Base-by-base conservation (phyloP, 129 eudicot genomes). In the Gnaphalium uliginosum region DNA sequence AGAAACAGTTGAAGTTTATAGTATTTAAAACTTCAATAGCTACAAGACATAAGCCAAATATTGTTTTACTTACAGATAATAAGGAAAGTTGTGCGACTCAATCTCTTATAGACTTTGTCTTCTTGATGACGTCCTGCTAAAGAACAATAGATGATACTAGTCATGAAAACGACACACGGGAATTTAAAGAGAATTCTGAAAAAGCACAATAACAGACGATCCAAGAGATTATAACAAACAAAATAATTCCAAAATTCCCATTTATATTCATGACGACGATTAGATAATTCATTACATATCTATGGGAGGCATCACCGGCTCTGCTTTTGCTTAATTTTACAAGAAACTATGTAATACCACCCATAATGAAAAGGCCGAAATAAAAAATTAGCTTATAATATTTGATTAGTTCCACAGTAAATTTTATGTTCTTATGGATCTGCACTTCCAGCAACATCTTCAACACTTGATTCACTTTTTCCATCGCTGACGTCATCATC, bases 401-500 rank as follows among this genome's bases (percentile, higher is more conserved):
- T 61, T 68, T 18, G 15, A 39, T 39, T 4, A 61, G 61, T 61
- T 76, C 30, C 15, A 5, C 24, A 19, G 68, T 70, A 58, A 39
- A 6, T 2, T 76, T 78, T 76, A 35, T 62, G 69, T 51, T 63
- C 69, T 82, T 79, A 84, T 24, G 87, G 88, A 74, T 84, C 91
- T 8, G 89, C 88, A 67, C 37, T 81, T 46, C 81, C 89, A 2
- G 86, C 93, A 76, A 88, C 87, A 30, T 87, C 96, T 35, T 86
- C 94, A 30, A 85, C 93, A 71, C 86, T 86, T 19, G 79, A 86
- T 71, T 77, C 89, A 57, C 89, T 90, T 53, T 82, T 56, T 22
- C 91, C 89, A 70, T 85, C 92, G 39, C 94, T 86, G 53, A 69
- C 61, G 53, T 80, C 89, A 22, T 80, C 89, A 26, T 88, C 85